Base-by-base conservation (phyloP, 1,284 basidiomycete species). In the Ganoderma sp. region DNA sequence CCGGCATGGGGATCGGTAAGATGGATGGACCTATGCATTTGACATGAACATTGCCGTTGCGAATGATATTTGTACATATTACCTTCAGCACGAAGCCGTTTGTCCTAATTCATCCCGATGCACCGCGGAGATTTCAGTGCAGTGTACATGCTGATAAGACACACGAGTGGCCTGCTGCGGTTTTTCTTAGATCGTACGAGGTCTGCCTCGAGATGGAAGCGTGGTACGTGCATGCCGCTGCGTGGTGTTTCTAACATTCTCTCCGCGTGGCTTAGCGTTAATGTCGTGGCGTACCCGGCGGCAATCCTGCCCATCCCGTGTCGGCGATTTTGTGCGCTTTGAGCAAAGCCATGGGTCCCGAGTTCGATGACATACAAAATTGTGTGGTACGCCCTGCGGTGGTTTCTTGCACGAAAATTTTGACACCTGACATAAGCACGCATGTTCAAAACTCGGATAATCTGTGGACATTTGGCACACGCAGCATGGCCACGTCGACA, bases 51-150 rank as follows among this genome's bases (percentile, higher is more conserved):
- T 43, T 63, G 60, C 58, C 22, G 14, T 59, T 63, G 17, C 61
- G 43, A 34, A 63, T 54, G 25, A 66, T 68, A 66, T 58, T 48
- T 70, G 68, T 72, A 72, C 67, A 70, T 69, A 71, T 63, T 58
- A 64, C 59, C 67, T 37, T 50, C 68, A 67, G 61, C 56, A 65
- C 66, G 67, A 64, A 69, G 42, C 43, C 61, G 45, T 64, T 60
- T 50, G 63, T 64, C 61, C 63, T 63, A 48, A 65, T n/a, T 34
- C 54, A 39, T 56, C 39, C 43, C 19, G 50, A 50, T 19, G 32
- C n/a, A 60, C 58, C 50, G 39, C 64, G 64, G 64, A 54, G 59
- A 52, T 42, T 25, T 22, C 10, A 39, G 37, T 52, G 48, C n/a
- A 48, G n/a, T 48, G 39, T 48, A 25, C 39, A 22, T 42, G 59